Conservation (phyloP, 2,329 filamentous ascomycete species). For the Fusarium sacchari region DNA sequence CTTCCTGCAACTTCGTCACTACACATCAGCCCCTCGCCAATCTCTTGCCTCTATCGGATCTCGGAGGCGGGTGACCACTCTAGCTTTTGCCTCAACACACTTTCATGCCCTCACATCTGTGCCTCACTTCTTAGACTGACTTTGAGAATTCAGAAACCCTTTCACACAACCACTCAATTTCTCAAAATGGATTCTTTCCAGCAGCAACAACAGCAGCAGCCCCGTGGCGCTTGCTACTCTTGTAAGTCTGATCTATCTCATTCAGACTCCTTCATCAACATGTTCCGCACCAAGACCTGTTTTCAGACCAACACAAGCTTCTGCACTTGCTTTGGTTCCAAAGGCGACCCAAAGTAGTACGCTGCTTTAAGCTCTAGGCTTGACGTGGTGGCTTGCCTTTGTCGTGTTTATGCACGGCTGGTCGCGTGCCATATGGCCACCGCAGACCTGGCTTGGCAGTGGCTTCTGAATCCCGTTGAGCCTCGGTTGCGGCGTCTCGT, state of each 20-base stretch:
- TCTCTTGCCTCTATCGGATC: conserved; percentile 43
- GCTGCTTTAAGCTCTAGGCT: not conserved
- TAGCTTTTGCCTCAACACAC: conserved; percentile 24
- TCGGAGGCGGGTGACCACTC: conserved; percentile 29
- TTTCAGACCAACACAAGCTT: not conserved
- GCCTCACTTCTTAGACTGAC: conserved; percentile 23
- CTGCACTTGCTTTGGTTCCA: not conserved
- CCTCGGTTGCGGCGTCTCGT: not conserved
- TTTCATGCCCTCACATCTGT: not conserved
- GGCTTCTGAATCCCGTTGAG: not conserved
- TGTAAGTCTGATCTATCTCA: conserved; percentile 52
- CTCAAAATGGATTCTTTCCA: conserved; percentile 54
- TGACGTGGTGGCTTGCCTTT: not conserved
- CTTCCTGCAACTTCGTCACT: conserved; percentile 25
- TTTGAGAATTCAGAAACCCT: conserved; percentile 19
- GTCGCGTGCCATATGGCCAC: conserved; percentile 5
- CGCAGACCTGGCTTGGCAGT: conserved; percentile 2
- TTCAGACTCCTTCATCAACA: not conserved
- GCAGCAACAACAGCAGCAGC: conserved; percentile 33
- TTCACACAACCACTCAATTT: conserved; percentile 16
- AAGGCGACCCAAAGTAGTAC: not conserved
- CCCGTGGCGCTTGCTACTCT: conserved; percentile 62
- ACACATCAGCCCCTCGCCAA: conserved; percentile 39
- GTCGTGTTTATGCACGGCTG: not conserved
- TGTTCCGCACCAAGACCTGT: not conserved